Percentiles rank a stretch among this genome's conserved stretches.
phyloP scores from a whole-genome alignment of 129 eudicot genomes.

The Flaveria sonorensis region DNA sequence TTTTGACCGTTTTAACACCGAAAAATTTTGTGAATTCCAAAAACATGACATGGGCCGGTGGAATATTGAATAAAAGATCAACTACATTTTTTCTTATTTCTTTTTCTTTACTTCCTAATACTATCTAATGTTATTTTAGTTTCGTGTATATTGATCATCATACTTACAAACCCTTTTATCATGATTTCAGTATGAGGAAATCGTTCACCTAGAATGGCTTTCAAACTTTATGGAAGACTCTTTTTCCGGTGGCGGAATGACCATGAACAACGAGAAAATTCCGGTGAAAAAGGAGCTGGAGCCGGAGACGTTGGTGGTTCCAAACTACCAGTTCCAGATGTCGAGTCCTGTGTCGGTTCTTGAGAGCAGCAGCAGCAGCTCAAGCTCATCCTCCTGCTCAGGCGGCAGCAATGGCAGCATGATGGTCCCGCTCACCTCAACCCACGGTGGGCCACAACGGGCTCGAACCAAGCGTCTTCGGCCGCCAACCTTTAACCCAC shows the following conservation, averaged over 20 bases:
- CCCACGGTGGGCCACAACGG: constrained; percentile 60
- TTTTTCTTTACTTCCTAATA: too few relatives aligned
- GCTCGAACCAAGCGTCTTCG: constrained; percentile 94
- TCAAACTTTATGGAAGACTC: constrained; percentile 89
- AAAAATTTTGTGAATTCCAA: not conserved
- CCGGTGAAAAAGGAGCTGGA: constrained; percentile 14
- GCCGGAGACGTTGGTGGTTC: constrained; percentile 20
- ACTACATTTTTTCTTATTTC: not conserved
- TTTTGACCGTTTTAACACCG: not conserved
- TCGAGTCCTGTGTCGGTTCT: constrained; percentile 91
- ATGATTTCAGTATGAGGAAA: constrained; percentile 69
- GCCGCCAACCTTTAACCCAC: constrained; percentile 63
- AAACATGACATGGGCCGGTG: not conserved
- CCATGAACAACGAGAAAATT: constrained; percentile 44
- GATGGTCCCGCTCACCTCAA: constrained; percentile 52
- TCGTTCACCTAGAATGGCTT: constrained; percentile 91
- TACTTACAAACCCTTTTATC: not conserved
- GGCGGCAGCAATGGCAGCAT: constrained; percentile 39
- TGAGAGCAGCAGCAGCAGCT: constrained; percentile 82
- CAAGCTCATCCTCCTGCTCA: constrained; percentile 64
- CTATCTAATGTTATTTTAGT: not conserved
- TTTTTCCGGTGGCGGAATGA: constrained; percentile 75
- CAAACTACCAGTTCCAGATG: constrained; percentile 57
- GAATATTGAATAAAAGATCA: not conserved
- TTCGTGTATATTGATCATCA: not conserved